Evolutionary conservation across 345 rosid genomes (phyloP).

Genomic region (Brassica napus): Da-Ae NC_063438.1:6203001-6203500

Average conservation of each 20-base stretch:
- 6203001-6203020: neutral
- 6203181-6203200: too few species aligned
- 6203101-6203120: constrained; percentile 95
- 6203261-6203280: constrained; percentile 91
- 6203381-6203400: constrained; percentile 89
- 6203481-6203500: constrained; percentile 90
- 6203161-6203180: too few species aligned
- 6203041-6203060: constrained; percentile 65
- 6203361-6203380: constrained; percentile 22
- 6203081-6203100: constrained; percentile 98
- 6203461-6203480: constrained; percentile 68
- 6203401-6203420: constrained; percentile 82
- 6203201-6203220: constrained; percentile 16
- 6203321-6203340: neutral
- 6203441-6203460: constrained; percentile 78
- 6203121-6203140: constrained; percentile 91
- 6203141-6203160: constrained; percentile 99
- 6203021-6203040: constrained; percentile 3
- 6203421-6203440: constrained; percentile 88
- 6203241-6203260: constrained; percentile 99
- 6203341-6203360: constrained; percentile 2
- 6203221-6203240: constrained; percentile 91
- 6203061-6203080: constrained; percentile 89
- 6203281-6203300: constrained; percentile 87
- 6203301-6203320: constrained; percentile 62